Percentiles rank a stretch among this genome's conserved stretches.
These are phyloP conservation scores for Gastrolobium bilobum DNA, from an alignment of 306 rosid genomes.

Conservation along the genomic window DNA sequence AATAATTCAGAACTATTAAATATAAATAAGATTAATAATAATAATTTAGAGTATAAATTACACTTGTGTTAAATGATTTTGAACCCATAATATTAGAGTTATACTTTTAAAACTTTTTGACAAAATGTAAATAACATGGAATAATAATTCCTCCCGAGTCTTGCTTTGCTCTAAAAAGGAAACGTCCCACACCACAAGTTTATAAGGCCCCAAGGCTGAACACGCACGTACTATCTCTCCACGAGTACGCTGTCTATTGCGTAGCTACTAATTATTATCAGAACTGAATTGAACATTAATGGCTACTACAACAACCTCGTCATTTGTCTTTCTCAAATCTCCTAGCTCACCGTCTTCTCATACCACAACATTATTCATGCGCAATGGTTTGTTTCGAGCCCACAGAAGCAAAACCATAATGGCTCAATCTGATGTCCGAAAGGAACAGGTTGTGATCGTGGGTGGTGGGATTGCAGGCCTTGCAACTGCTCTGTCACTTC, in stretches of 20 bases:
- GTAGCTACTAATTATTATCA: background rate
- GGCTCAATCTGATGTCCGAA: conserved; percentile 57
- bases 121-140: too few species aligned
- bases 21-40: too few species aligned
- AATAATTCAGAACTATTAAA: too few species aligned
- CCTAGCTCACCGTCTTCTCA: conserved; percentile 34
- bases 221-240: conserved; percentile 25
- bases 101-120: too few species aligned
- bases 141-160: too few species aligned
- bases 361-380: conserved; percentile 28
- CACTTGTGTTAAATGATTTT: too few species aligned
- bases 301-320: conserved; percentile 55
- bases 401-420: conserved; percentile 47
- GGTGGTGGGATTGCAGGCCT: conserved; percentile 85
- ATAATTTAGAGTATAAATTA: too few species aligned
- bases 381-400: conserved; percentile 27
- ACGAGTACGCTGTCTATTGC: background rate
- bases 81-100: too few species aligned
- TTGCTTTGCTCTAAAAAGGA: too few species aligned
- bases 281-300: conserved; percentile 46
- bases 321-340: conserved; percentile 47
- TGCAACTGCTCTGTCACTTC: conserved; percentile 83
- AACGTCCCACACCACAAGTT: conserved; percentile 28
- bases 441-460: conserved; percentile 70
- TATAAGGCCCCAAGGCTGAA: conserved; percentile 32